A percentile compares a stretch with the other conserved stretches of the same genome.
These are phyloP conservation scores for Pluteus cervinus DNA, from an alignment of 768 basidiomycete genomes.

Conservation along the genomic window DNA sequence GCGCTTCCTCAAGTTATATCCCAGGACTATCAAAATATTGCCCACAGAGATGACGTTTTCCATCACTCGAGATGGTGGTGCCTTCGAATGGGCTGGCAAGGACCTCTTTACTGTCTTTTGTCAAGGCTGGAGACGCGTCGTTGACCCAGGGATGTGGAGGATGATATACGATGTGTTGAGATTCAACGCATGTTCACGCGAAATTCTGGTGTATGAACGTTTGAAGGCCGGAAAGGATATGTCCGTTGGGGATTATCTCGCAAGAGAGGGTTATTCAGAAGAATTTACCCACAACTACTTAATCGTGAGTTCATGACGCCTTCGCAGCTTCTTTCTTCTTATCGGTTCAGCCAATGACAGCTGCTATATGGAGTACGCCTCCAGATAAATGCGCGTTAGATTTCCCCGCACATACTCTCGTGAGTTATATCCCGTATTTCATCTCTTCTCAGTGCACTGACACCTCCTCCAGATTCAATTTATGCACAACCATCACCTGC, in stretches of 20 bases:
- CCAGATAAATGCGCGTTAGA: constrained; percentile 63
- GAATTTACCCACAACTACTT: constrained; percentile 72
- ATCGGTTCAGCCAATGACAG: constrained; percentile 61
- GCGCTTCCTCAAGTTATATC: constrained; percentile 49
- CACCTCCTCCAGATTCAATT: constrained; percentile 45
- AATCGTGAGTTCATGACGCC: constrained; percentile 40
- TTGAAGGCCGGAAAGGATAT: constrained; percentile 35
- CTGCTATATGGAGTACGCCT: constrained; percentile 75
- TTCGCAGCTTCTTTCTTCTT: background rate
- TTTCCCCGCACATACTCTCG: constrained; percentile 66
- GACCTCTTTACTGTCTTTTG: constrained; percentile 59
- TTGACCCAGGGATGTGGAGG: constrained; percentile 65
- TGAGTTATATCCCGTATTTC: constrained; percentile 15
- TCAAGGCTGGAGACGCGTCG: constrained; percentile 51
- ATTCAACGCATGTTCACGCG: constrained; percentile 65
- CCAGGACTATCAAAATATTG: constrained; percentile 42
- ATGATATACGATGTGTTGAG: constrained; percentile 66
- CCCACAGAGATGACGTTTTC: constrained; percentile 76
- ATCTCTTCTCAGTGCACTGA: background rate
- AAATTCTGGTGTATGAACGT: constrained; percentile 29
- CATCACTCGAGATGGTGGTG: constrained; percentile 63
- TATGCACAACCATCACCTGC: constrained; percentile 68
- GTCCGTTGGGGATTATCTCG: constrained; percentile 54
- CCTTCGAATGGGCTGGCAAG: constrained; percentile 75
- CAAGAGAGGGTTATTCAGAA: constrained; percentile 57